Evolutionary conservation across 1,284 basidiomycete species (phyloP).

Genomic region (Naganishia albida): DNA sequence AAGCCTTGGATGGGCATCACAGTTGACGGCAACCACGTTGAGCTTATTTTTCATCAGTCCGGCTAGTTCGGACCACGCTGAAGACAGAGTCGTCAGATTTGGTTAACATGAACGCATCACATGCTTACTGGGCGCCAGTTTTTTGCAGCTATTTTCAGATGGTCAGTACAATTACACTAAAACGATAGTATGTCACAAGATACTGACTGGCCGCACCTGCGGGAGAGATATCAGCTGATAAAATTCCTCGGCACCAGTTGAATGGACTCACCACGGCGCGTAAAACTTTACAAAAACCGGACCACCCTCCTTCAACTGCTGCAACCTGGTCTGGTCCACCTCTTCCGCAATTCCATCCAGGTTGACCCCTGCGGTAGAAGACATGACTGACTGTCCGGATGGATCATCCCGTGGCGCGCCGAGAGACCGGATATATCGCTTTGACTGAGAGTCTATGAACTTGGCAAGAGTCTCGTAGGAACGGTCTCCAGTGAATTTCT

Average conservation of each 20-base stretch:
- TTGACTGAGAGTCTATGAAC: conserved; percentile 58
- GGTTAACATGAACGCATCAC: not conserved
- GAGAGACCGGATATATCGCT: conserved; percentile 47
- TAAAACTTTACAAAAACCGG: conserved; percentile 85
- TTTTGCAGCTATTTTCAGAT: conserved; percentile 65
- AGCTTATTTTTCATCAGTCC: conserved; percentile 56
- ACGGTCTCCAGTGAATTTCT: conserved; percentile 63
- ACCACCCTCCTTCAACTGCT: conserved; percentile 59
- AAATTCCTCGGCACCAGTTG: not conserved
- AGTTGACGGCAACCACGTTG: conserved; percentile 79
- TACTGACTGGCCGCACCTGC: conserved; percentile 71
- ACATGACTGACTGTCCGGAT: conserved; percentile 5
- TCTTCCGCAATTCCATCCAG: conserved; percentile 64
- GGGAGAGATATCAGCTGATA: conserved; percentile 3
- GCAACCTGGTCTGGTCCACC: conserved; percentile 62
- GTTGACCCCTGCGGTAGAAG: conserved; percentile 56
- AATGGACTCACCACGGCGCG: conserved; percentile 70
- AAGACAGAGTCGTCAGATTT: conserved; percentile 1
- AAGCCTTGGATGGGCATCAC: conserved; percentile 68
- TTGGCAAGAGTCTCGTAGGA: conserved; percentile 59
- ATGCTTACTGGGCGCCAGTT: conserved; percentile 67
- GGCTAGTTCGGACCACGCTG: conserved; percentile 71
- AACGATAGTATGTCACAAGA: not conserved
- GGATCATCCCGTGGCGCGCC: conserved; percentile 17
- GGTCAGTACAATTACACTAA: conserved; percentile 5